Evolutionary conservation across 2,329 filamentous ascomycete species (phyloP).

Genomic region (Colletotrichum graminicola): DNA sequence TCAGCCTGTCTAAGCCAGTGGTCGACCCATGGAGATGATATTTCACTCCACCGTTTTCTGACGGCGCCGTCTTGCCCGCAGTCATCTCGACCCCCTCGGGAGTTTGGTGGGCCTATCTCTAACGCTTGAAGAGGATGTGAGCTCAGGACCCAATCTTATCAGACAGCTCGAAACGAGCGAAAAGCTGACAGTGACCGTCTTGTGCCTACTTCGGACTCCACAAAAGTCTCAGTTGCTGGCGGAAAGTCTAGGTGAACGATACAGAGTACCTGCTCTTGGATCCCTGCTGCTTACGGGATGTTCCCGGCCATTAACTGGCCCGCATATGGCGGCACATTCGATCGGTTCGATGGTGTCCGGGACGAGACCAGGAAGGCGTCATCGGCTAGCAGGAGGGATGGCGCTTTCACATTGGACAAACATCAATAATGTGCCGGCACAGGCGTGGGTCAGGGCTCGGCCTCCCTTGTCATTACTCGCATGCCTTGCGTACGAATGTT

Average conservation of each 20-base stretch:
- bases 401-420: neutral
- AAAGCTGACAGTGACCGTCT: neutral
- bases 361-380: neutral
- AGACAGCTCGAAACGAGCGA: neutral
- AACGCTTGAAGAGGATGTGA: neutral
- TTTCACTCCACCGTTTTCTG: neutral
- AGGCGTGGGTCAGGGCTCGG: neutral
- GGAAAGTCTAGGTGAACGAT: too few relatives aligned
- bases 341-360: neutral
- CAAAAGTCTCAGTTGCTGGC: neutral
- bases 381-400: neutral
- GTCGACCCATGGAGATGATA: neutral
- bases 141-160: neutral
- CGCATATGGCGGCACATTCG: neutral
- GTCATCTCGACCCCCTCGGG: neutral
- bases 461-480: neutral
- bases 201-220: neutral
- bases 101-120: neutral
- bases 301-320: neutral
- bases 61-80: neutral
- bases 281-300: neutral
- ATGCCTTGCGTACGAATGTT: neutral
- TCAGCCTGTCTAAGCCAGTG: neutral
- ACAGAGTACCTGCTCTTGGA: neutral
- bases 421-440: neutral